phyloP scores from a whole-genome alignment of 2,329 filamentous ascomycete genomes.

The Arthroderma sp. region DNA sequence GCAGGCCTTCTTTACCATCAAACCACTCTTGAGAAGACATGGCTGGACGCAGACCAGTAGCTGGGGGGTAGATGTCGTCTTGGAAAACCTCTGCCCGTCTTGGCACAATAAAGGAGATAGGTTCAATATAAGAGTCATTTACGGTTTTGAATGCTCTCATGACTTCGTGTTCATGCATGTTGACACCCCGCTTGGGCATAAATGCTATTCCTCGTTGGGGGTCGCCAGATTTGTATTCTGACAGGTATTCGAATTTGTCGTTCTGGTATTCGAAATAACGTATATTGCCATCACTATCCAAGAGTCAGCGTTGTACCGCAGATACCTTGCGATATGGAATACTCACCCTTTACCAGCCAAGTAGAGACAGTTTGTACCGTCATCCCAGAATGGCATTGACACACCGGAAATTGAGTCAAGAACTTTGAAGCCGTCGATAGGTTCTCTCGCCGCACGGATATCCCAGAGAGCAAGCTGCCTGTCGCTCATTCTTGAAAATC shows the following conservation, averaged over 20 bases:
- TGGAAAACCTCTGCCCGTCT: constrained; percentile 90
- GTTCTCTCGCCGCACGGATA: constrained; percentile 61
- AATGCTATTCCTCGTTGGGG: constrained; percentile 92
- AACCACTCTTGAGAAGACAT: constrained; percentile 75
- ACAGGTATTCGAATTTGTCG: constrained; percentile 95
- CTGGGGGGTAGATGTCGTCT: constrained; percentile 89
- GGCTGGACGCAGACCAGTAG: constrained; percentile 64
- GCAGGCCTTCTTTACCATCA: constrained; percentile 66
- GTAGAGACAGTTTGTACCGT: constrained; percentile 88
- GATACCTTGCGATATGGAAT: background rate
- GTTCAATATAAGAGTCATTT: constrained; percentile 86
- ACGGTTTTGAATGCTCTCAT: constrained; percentile 96
- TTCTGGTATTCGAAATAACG: constrained; percentile 98
- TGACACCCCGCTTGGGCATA: constrained; percentile 85
- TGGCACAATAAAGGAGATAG: constrained; percentile 93
- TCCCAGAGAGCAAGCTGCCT: constrained; percentile 94
- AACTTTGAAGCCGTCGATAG: constrained; percentile 77
- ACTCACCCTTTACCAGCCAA: constrained; percentile 90
- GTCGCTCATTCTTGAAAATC: constrained; percentile 97
- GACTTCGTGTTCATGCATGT: constrained; percentile 92
- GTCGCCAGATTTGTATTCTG: constrained; percentile 92
- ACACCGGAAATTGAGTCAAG: constrained; percentile 95
- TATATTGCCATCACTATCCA: constrained; percentile 79
- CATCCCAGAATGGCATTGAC: constrained; percentile 99
- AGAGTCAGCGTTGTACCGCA: constrained; percentile 8